Percentiles rank a stretch among this genome's conserved stretches.
phyloP scores from a whole-genome alignment of 78 protist genomes.

The Dictyostelium capitatum region DNA sequence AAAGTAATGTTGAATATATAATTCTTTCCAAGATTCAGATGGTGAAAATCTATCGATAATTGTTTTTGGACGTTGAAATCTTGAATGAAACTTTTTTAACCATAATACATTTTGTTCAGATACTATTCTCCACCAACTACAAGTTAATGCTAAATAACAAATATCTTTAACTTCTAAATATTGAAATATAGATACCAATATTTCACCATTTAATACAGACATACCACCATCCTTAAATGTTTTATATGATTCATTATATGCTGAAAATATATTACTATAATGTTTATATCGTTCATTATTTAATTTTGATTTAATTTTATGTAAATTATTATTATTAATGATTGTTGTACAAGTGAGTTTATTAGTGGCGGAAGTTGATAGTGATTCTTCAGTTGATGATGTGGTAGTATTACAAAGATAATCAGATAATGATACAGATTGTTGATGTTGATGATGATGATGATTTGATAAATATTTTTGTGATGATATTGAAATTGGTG shows the following conservation, averaged over 20 bases:
- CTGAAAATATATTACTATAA: slow-evolving; percentile 20
- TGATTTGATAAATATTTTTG: slow-evolving; percentile 8
- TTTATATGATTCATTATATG: slow-evolving; percentile 30
- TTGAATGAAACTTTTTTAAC: slow-evolving; percentile 28
- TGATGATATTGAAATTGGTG: slow-evolving; percentile 2
- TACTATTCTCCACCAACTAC: slow-evolving; percentile 70
- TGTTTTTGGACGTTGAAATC: slow-evolving; percentile 45
- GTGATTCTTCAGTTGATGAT: neutral
- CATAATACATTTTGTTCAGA: slow-evolving; percentile 70
- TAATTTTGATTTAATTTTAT: neutral
- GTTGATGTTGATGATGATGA: slow-evolving; percentile 10
- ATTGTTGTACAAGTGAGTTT: neutral
- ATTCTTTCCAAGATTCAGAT: slow-evolving; percentile 65
- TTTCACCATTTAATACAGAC: slow-evolving; percentile 21
- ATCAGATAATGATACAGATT: neutral
- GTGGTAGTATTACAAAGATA: neutral
- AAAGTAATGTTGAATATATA: slow-evolving; percentile 73
- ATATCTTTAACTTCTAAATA: slow-evolving; percentile 31
- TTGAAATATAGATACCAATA: slow-evolving; percentile 43
- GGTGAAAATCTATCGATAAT: slow-evolving; percentile 27
- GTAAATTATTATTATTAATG: neutral
- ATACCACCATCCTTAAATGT: slow-evolving; percentile 20
- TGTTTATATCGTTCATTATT: neutral
- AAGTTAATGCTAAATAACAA: slow-evolving; percentile 46
- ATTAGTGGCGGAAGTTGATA: neutral